phyloP scores from a whole-genome alignment of 805 yeast species.

The Alloascoidea hylecoeti region DNA sequence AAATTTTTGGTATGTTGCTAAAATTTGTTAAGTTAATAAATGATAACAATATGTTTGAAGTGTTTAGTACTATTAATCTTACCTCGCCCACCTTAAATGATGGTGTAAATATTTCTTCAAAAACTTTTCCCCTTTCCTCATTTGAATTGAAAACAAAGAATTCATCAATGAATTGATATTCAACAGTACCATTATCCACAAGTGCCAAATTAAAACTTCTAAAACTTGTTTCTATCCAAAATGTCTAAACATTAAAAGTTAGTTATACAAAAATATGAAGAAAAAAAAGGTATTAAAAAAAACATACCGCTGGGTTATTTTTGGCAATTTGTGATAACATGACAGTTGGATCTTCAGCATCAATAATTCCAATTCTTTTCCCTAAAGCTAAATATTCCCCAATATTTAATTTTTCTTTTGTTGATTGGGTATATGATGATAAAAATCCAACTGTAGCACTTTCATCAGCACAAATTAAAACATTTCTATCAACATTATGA shows the following conservation, averaged over 20 bases:
- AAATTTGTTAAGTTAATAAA: no score
- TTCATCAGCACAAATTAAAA: constrained; percentile 35
- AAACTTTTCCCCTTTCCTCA: constrained; percentile 18
- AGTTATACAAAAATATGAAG: not conserved
- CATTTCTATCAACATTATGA: constrained; percentile 37
- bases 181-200: constrained; percentile 64
- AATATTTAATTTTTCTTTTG: constrained; percentile 9
- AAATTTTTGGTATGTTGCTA: constrained; percentile 28
- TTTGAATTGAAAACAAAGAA: constrained; percentile 43
- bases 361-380: constrained; percentile 44
- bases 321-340: constrained; percentile 82
- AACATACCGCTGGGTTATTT: constrained; percentile 30
- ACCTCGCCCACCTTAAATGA: constrained; percentile 32
- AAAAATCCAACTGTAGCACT: constrained; percentile 15
- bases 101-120: constrained; percentile 33
- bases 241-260: constrained; percentile 19
- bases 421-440: constrained; percentile 4
- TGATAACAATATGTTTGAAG: no score
- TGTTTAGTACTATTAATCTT: no score
- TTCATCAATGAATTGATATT: constrained; percentile 56
- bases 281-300: not conserved
- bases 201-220: constrained; percentile 61
- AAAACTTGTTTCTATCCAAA: constrained; percentile 63
- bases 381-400: constrained; percentile 46
- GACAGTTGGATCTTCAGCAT: constrained; percentile 42